A percentile compares a stretch with the other conserved stretches of the same genome.
Conservation (phyloP, 2,329 filamentous ascomycete species). For the Fusarium transvaalense region DNA sequence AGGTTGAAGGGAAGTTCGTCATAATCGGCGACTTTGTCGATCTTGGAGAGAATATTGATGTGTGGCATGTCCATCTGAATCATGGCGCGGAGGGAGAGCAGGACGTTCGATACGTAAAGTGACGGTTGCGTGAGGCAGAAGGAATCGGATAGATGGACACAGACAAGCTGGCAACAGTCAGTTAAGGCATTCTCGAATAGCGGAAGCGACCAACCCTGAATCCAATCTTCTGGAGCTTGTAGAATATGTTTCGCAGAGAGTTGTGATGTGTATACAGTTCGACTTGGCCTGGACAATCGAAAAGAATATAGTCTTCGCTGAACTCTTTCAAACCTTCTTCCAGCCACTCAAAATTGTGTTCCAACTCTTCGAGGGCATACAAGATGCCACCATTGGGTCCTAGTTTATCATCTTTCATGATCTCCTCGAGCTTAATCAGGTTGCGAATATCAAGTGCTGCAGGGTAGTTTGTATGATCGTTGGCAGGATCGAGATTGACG, state of each 20-base stretch:
- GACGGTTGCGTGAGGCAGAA: constrained; percentile 94
- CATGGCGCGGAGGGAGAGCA: constrained; percentile 95
- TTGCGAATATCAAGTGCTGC: constrained; percentile 91
- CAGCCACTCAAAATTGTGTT: constrained; percentile 94
- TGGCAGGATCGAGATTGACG: constrained; percentile 96
- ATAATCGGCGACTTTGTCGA: constrained; percentile 91
- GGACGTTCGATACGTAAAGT: constrained; percentile 92
- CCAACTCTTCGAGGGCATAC: constrained; percentile 94
- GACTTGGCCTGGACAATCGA: constrained; percentile 97
- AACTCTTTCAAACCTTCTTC: constrained; percentile 83
- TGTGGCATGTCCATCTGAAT: constrained; percentile 97
- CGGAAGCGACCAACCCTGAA: constrained; percentile 77
- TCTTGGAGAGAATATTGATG: constrained; percentile 96
- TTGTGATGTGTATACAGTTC: constrained; percentile 97
- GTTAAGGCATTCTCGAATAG: background rate
- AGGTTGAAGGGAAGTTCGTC: constrained; percentile 92
- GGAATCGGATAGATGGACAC: constrained; percentile 92
- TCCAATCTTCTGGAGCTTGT: constrained; percentile 87
- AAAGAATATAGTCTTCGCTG: constrained; percentile 91
- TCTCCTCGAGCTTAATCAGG: constrained; percentile 89
- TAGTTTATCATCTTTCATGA: constrained; percentile 91
- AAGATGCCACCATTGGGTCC: constrained; percentile 93
- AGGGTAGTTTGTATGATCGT: constrained; percentile 90
- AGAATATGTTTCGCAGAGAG: constrained; percentile 91
- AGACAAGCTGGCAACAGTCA: constrained; percentile 76